phyloP scores from a whole-genome alignment of 2,329 filamentous ascomycete genomes.

The Arthroderma uncinatum region DNA sequence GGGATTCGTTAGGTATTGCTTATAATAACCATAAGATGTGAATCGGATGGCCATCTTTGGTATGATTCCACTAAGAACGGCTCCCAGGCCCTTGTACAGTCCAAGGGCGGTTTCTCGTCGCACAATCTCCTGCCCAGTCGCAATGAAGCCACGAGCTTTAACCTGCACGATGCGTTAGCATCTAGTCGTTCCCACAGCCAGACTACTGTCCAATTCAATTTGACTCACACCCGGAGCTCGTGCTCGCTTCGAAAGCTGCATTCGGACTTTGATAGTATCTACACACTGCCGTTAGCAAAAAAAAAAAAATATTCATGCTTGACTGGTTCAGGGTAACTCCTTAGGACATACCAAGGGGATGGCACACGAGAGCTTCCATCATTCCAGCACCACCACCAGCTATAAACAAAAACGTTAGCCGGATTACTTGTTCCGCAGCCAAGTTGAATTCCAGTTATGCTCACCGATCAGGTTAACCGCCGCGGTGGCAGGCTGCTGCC shows the following conservation, averaged over 20 bases:
- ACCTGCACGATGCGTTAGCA: constrained; percentile 28
- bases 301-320: background rate
- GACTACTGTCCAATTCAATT: background rate
- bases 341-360: constrained; percentile 63
- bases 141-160: constrained; percentile 76
- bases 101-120: constrained; percentile 81
- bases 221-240: constrained; percentile 60
- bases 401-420: constrained; percentile 28
- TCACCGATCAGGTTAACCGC: constrained; percentile 85
- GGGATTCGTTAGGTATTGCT: constrained; percentile 63
- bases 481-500: constrained; percentile 62
- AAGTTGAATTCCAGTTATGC: constrained; percentile 19
- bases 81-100: constrained; percentile 95
- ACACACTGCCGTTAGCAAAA: constrained; percentile 19
- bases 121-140: constrained; percentile 77
- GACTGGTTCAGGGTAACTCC: background rate
- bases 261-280: constrained; percentile 98
- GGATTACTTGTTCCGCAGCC: constrained; percentile 9
- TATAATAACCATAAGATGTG: constrained; percentile 93
- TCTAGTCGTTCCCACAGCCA: background rate
- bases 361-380: constrained; percentile 96
- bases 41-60: constrained; percentile 99
- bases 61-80: constrained; percentile 88
- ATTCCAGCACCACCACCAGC: constrained; percentile 94
- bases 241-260: constrained; percentile 89